phyloP scores from a whole-genome alignment of 1,284 basidiomycete genomes.

The Macrocystidia cucumis region DNA sequence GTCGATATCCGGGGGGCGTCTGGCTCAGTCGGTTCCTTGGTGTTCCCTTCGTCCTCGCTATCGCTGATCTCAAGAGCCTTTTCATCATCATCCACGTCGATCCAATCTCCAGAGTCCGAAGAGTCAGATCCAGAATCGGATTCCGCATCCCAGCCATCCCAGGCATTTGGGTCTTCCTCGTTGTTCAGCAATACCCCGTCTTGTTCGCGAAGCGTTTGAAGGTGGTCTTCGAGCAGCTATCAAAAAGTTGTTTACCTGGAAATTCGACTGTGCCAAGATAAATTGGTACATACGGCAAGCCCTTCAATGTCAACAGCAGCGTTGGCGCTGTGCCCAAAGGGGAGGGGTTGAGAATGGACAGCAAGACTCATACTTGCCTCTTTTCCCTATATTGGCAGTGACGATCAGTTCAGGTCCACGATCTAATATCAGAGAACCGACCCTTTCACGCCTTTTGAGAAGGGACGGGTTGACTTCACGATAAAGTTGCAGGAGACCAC shows the following conservation, averaged over 20 bases:
- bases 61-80: conserved; percentile 76
- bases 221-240: conserved; percentile 84
- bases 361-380: conserved; percentile 72
- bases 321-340: conserved; percentile 74
- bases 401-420: no score
- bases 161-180: conserved; percentile 55
- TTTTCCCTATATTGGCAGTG: conserved; percentile 73
- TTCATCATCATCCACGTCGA: conserved; percentile 73
- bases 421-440: conserved; percentile 25
- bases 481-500: conserved; percentile 89
- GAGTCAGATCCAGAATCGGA: conserved; percentile 58
- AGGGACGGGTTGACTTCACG: conserved; percentile 94
- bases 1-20: conserved; percentile 47
- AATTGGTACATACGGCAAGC: conserved; percentile 51
- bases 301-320: conserved; percentile 89
- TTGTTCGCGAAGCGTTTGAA: conserved; percentile 63
- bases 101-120: conserved; percentile 76
- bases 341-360: conserved; percentile 55
- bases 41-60: conserved; percentile 59
- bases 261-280: neutral
- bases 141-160: conserved; percentile 91
- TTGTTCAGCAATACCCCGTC: conserved; percentile 55
- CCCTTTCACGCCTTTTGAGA: conserved; percentile 85
- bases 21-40: conserved; percentile 14
- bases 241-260: conserved; percentile 7